Evolutionary conservation across 345 rosid genomes (phyloP), one percentile per base, ranked within the genome.

Genomic region (Gossypium stocksii): DNA sequence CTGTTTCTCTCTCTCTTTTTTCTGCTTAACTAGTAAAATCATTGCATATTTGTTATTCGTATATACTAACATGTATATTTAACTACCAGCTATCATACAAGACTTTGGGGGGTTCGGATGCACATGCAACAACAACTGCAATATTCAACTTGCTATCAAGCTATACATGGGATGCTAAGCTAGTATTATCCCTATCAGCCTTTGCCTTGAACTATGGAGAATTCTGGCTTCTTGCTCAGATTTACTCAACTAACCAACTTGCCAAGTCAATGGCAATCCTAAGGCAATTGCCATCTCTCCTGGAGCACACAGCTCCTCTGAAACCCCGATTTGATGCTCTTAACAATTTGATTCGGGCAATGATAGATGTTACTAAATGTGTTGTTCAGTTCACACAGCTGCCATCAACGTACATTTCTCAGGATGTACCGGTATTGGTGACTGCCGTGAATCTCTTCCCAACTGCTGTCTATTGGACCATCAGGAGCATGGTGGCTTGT

Each of bases 161-260:
- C 84, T 90, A 82, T 71, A 80, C 86, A 4, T 88, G 95, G 95
- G 91, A 90, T 65, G 90, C 86, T n/a, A 90, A 90, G 81, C 77
- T 90, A 45, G 91, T 90, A 58, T 78, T 90, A 44, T 70, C 89
- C 66, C 71, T 90, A 19, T 87, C 96, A 34, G 29, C 29, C 29
- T 27, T 27, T 27, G 0, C 29, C 29, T 27, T 27, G 29, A 27
- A 27, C 29, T 27, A 27, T 27, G 29, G 29, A 27, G 29, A 27
- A 27, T 27, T 27, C 29, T 27, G 29, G 29, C 29, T 27, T 27
- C 29, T 27, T 27, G 3, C 29, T 27, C 29, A 27, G 29, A 27
- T 27, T 27, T 27, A 27, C 29, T 27, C 29, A 27, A 27, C 29
- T 0, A 27, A 27, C 29, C 29, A 27, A 27, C 29, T 27, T 27